Evolutionary conservation across 192 early-diverging fungal species (phyloP), one percentile per base, ranked within the genome.

Genomic region (Chytriomyces hyalinus): DNA sequence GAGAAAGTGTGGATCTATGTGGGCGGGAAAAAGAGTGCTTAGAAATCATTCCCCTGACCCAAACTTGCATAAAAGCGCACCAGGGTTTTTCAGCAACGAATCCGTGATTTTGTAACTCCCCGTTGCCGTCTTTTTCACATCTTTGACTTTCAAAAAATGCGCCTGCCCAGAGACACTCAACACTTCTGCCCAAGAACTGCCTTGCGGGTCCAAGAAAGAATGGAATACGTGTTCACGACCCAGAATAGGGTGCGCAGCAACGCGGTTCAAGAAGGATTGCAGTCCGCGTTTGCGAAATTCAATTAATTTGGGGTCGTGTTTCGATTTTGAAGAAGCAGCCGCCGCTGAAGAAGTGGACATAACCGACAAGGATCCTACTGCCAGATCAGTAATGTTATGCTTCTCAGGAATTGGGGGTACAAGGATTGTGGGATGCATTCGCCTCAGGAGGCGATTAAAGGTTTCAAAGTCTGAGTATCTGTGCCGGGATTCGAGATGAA

Each of bases 341-440:
- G 36, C 36, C 15, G 53, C 87, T n/a, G 53, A 57, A n/a, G 15
- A 13, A 57, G 15, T 20, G 53, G 15, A 13, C 53, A 57, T 57
- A 20, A 13, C 63, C 11, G 63, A 11, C 15, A 65, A 26, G 36
- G 63, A 65, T 15, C 20, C 36, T 65, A 26, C 13, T n/a, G 45
- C 76, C 24, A 82, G 81, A 46, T 78, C 81, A 26, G 80, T 80
- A 83, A 99, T 80, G 22, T 94, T 91, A 85, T 99, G 97, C 84
- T 99, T 99, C 73, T 97, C 96, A 20, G 97, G 97, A 76, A 99
- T 97, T 24, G 97, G 97, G 6, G 96, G 96, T 9, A 98, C 90
- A 63, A 97, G 92, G 53, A 94, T 79, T 1, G 92, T 94, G 6
- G 96, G 96, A 80, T 98, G 94, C 66, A 95, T 86, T 49, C 90